Evolutionary conservation across 495 filamentous ascomycete genomes (phyloP).

Genomic region (Thermochaetoides thermophila): DNA sequence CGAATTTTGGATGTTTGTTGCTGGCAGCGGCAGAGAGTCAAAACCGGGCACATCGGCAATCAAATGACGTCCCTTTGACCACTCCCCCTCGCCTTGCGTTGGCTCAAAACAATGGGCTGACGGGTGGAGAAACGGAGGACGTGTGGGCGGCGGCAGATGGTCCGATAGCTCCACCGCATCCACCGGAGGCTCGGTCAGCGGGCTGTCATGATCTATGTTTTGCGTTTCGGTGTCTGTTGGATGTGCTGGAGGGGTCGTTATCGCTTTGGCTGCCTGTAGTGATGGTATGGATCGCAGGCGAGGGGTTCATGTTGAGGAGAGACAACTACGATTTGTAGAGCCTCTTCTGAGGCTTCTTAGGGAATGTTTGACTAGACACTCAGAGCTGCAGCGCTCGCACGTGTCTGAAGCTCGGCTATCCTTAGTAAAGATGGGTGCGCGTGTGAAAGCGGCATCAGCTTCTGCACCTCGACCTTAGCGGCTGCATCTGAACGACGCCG

Average conservation of each 20-base stretch:
- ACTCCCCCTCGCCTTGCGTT: constrained; percentile 3
- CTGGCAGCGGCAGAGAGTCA: neutral
- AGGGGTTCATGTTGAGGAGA: too few species aligned
- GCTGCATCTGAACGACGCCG: neutral
- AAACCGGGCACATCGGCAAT: neutral
- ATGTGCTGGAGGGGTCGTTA: too few species aligned
- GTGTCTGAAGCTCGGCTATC: constrained; percentile 9
- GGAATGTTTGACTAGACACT: too few species aligned
- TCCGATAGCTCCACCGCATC: constrained; percentile 2
- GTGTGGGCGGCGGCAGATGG: neutral
- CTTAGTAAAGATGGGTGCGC: too few species aligned
- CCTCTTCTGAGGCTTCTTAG: too few species aligned
- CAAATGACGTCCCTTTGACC: neutral
- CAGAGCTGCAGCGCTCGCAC: constrained; percentile 6
- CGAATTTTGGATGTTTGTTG: constrained; percentile 3
- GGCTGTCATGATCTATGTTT: neutral
- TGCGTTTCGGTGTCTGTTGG: neutral
- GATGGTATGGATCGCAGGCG: too few species aligned
- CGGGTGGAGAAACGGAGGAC: constrained; percentile 1
- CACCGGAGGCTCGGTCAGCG: constrained; percentile 6
- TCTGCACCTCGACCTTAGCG: constrained; percentile 8
- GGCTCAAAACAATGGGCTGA: constrained; percentile 3
- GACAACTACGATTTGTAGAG: too few species aligned
- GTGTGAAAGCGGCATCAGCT: constrained; percentile 2
- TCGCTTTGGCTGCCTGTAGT: too few species aligned